phyloP scores from a whole-genome alignment of 768 basidiomycete genomes.

The Mycena filopes region DNA sequence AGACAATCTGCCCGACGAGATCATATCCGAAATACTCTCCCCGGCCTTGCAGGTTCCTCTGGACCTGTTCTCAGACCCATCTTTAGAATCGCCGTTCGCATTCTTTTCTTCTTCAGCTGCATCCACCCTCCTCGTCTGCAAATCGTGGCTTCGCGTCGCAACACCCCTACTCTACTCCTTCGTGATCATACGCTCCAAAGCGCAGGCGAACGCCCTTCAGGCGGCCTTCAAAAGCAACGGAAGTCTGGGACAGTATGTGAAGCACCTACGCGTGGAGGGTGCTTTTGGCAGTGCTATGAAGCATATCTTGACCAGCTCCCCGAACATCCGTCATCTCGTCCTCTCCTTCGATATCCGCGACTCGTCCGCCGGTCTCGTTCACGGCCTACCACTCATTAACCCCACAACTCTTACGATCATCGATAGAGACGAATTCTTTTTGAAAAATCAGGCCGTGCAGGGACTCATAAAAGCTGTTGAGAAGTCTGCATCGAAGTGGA shows the following conservation, averaged over 20 bases:
- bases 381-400: constrained; percentile 5
- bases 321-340: not conserved
- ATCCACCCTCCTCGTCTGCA: too few relatives aligned
- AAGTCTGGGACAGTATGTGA: constrained; percentile 8
- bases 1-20: too few relatives aligned
- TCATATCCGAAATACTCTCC: too few relatives aligned
- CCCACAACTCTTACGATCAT: constrained; percentile 5
- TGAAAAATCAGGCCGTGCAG: not conserved
- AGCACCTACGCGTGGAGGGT: constrained; percentile 10
- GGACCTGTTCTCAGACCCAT: too few relatives aligned
- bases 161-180: too few relatives aligned
- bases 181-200: too few relatives aligned
- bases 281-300: not conserved
- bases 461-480: not conserved
- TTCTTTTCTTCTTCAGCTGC: too few relatives aligned
- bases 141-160: too few relatives aligned
- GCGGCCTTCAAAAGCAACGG: not conserved
- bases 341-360: not conserved
- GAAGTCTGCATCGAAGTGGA: not conserved
- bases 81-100: too few relatives aligned
- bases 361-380: not conserved
- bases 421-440: not conserved
- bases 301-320: not conserved
- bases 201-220: too few relatives aligned
- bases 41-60: too few relatives aligned